Conservation (phyloP, 208 protist genomes). For the Crithidia thermophila region DNA sequence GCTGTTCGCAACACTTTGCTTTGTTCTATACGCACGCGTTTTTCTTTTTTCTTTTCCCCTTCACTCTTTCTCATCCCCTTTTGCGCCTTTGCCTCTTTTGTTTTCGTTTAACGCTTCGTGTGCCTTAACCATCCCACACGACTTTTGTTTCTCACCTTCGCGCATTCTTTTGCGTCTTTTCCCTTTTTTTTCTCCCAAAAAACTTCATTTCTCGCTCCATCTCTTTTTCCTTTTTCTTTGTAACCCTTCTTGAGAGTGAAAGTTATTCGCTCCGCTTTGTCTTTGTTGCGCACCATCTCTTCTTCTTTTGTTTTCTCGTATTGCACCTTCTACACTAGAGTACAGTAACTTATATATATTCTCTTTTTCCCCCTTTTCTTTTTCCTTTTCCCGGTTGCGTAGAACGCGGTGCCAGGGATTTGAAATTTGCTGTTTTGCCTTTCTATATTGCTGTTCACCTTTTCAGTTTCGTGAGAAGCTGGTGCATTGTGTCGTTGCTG, state of each 20-base stretch:
- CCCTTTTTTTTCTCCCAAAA: too few species aligned
- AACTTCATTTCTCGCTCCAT: background rate
- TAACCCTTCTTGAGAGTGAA: slow-evolving; percentile 1
- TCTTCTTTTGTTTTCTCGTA: background rate
- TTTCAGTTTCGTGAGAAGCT: background rate
- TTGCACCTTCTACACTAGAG: slow-evolving; percentile 1
- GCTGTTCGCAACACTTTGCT: background rate
- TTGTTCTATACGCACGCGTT: background rate
- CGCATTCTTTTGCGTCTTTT: background rate
- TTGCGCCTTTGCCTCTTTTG: background rate
- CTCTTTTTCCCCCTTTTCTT: slow-evolving; percentile 9
- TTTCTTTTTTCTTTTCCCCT: slow-evolving; percentile 16
- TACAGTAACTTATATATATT: too few species aligned
- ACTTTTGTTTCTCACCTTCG: background rate
- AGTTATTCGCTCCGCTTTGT: background rate
- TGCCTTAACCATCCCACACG: background rate
- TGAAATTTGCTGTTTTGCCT: background rate
- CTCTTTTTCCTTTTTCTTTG: slow-evolving; percentile 14
- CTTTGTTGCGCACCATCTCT: background rate
- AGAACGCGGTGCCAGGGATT: background rate
- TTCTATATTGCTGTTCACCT: background rate
- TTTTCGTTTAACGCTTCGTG: too few species aligned
- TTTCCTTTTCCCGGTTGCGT: background rate
- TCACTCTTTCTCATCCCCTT: slow-evolving; percentile 1
- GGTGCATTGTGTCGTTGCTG: too few species aligned